A percentile compares a stretch with the other conserved stretches of the same genome.
These are phyloP conservation scores for Blyttiomyces sp. DNA, from an alignment of 371 early-diverging fungal genomes.

Conservation along the genomic window DNA sequence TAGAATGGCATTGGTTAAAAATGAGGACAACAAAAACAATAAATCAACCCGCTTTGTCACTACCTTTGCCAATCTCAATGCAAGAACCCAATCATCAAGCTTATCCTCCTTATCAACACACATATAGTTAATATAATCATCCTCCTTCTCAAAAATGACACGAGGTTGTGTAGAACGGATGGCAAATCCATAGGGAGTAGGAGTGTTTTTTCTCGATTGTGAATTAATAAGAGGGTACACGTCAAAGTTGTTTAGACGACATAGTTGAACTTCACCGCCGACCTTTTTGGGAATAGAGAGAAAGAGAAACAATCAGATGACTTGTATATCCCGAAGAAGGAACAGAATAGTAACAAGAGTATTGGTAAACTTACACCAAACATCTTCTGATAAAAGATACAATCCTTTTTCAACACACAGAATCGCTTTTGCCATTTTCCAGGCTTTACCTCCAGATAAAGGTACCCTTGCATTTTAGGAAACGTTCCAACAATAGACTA, in stretches of 20 bases:
- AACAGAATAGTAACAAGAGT: background rate
- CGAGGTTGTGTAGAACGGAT: slow-evolving; percentile 76
- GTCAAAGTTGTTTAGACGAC: slow-evolving; percentile 64
- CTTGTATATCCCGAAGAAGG: background rate
- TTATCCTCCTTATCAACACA: slow-evolving; percentile 71
- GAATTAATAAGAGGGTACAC: slow-evolving; percentile 60
- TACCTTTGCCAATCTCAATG: slow-evolving; percentile 76
- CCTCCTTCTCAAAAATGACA: slow-evolving; percentile 74
- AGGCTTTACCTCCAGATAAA: slow-evolving; percentile 67
- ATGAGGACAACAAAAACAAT: background rate
- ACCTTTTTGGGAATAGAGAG: background rate
- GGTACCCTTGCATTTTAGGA: slow-evolving; percentile 55
- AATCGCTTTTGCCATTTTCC: slow-evolving; percentile 76
- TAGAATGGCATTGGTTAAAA: background rate
- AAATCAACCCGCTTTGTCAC: too few species aligned
- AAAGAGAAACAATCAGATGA: background rate
- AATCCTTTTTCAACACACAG: slow-evolving; percentile 60
- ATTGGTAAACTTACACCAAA: slow-evolving; percentile 8
- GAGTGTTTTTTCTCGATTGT: slow-evolving; percentile 56
- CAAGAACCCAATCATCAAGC: slow-evolving; percentile 79
- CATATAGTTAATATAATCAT: slow-evolving; percentile 78
- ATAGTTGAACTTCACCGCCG: slow-evolving; percentile 56
- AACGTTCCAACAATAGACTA: slow-evolving; percentile 31
- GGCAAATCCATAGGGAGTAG: slow-evolving; percentile 79
- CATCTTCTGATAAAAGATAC: slow-evolving; percentile 57